A percentile compares a stretch with the other conserved stretches of the same genome.
These are phyloP conservation scores for Euphorbia pulcherrima DNA, from an alignment of 345 rosid species.

Conservation along the genomic window DNA sequence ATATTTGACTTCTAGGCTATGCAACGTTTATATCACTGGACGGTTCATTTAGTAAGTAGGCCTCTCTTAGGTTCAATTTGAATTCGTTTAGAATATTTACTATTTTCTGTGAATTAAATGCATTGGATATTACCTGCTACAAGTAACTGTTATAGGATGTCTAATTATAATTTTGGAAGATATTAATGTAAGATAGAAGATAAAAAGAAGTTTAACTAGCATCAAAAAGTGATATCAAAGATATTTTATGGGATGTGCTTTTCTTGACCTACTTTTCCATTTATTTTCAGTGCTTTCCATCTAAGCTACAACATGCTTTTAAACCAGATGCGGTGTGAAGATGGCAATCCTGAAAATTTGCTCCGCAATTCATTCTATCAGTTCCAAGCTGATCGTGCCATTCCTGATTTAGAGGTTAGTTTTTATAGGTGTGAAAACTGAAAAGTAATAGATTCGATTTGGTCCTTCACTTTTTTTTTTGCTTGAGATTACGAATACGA, in stretches of 20 bases:
- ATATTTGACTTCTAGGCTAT: not conserved
- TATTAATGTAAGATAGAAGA: not conserved
- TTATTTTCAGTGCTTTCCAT: slow-evolving; percentile 78
- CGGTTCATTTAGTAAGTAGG: not conserved
- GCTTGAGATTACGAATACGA: slow-evolving; percentile 1
- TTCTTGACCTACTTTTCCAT: slow-evolving; percentile 23
- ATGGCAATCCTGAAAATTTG: slow-evolving; percentile 92
- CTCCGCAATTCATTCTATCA: slow-evolving; percentile 94
- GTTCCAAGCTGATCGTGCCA: slow-evolving; percentile 91
- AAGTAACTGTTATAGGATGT: slow-evolving; percentile 1
- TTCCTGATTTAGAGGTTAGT: slow-evolving; percentile 89
- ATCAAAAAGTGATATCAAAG: too few relatives aligned
- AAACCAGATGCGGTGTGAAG: slow-evolving; percentile 94
- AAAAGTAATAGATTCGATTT: not conserved
- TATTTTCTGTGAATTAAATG: not conserved
- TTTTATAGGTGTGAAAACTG: slow-evolving; percentile 2
- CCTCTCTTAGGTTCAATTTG: not conserved
- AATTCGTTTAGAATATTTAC: not conserved
- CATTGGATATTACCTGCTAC: not conserved
- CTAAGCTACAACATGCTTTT: slow-evolving; percentile 96
- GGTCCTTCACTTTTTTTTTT: slow-evolving; percentile 4
- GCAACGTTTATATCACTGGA: not conserved
- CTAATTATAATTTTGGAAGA: not conserved
- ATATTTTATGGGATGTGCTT: not conserved
- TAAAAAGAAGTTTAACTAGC: not conserved